Base-by-base conservation (phyloP, 2,329 filamentous ascomycete genomes). In the Fusarium veterinarium region DNA sequence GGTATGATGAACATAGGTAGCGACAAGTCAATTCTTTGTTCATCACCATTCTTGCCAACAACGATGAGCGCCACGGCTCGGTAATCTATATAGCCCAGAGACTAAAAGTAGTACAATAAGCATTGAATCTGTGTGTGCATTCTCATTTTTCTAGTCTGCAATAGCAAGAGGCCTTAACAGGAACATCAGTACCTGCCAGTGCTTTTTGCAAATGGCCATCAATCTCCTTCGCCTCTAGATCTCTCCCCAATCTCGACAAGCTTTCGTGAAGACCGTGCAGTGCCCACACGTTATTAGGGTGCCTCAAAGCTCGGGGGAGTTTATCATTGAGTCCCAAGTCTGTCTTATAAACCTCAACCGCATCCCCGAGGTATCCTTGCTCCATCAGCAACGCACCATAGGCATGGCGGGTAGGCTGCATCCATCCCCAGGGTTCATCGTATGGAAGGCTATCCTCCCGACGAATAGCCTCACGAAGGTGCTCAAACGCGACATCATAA, bases 391-490 rank as follows among this genome's bases (percentile, higher is more conserved):
- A 83, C 0, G 92, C 92, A 3, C 90, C 92, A 56, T 91, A 91
- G 0, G 92, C 92, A 79, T 94, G 92, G 6, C 91, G 84, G 0
- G 89, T 88, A 0, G 92, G 92, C 77, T 93, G 91, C 91, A 94
- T 93, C 92, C 92, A 94, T 0, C 91, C 91, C 92, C 92, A 94
- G 0, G 92, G 92, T 78, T 95, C 92, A 53, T 91, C 90, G 68
- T 93, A 94, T 0, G 89, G 89, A 33, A 94, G 84, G 0, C 79
- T 80, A 74, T 93, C 91, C 69, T 93, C 91, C 5, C 88, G 84
- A 2, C 81, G 77, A 28, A 93, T 89, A 0, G 91, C 86, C 16
- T 82, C 83, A 3, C 86, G 85, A 6, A 95, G 82, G 57, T 88
- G 84, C 6, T 81, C 76, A 76, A 93, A 94, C 0, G 92, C 92